A percentile compares a stretch with the other conserved stretches of the same genome.
Conservation (phyloP, 192 early-diverging fungal genomes). For the Linnemannia zychae region DNA sequence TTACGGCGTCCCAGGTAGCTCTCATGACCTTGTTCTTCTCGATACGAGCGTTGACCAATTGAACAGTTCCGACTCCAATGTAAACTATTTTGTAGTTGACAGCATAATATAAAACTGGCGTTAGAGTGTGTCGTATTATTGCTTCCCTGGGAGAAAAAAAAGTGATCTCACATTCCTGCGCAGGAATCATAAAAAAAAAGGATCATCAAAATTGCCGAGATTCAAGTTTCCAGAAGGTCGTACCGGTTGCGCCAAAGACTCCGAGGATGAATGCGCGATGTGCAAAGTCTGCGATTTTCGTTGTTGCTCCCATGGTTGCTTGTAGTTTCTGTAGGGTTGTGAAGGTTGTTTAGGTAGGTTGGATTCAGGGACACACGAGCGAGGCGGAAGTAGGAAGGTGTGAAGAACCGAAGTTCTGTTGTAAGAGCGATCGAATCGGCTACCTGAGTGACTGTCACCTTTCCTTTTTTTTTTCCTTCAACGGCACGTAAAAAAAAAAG, state of each 20-base stretch:
- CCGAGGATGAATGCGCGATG: constrained; percentile 50
- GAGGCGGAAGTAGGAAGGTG: background rate
- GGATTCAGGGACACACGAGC: background rate
- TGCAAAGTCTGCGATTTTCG: constrained; percentile 47
- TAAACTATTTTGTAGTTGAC: constrained; percentile 27
- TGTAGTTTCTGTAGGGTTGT: background rate
- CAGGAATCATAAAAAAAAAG: too few species aligned
- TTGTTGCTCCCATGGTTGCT: constrained; percentile 30
- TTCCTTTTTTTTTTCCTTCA: background rate
- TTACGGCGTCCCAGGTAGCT: constrained; percentile 52
- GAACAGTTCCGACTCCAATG: constrained; percentile 51
- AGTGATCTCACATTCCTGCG: too few species aligned
- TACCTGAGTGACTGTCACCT: background rate
- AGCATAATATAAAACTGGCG: background rate
- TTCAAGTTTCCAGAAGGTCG: too few species aligned
- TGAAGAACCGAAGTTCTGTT: background rate
- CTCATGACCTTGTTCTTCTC: constrained; percentile 56
- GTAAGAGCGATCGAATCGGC: background rate
- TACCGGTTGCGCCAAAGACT: constrained; percentile 53
- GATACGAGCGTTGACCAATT: constrained; percentile 54
- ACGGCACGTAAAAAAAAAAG: background rate
- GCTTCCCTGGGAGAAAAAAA: too few species aligned
- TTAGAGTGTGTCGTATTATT: too few species aligned
- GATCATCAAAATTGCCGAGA: too few species aligned
- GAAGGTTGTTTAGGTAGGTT: background rate